Evolutionary conservation across 31 red algal species (phyloP).

Genomic region (Asparagopsis taxiformis): DNA sequence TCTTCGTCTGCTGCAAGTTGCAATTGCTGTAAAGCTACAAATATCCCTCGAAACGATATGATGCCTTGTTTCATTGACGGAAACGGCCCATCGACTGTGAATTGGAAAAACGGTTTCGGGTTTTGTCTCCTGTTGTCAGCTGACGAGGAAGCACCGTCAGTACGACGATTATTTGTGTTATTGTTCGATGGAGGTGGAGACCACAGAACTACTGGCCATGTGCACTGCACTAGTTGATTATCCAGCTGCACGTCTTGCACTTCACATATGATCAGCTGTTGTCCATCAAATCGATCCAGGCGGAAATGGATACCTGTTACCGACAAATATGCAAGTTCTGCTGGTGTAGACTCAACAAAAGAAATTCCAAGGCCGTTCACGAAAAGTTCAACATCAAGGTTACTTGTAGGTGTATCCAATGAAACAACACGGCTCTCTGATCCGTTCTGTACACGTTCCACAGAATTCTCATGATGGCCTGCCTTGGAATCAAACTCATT

Average conservation of each 20-base stretch:
- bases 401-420: slow-evolving; percentile 20
- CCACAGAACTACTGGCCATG: slow-evolving; percentile 96
- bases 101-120: slow-evolving; percentile 82
- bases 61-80: slow-evolving; percentile 54
- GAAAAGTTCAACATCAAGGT: slow-evolving; percentile 84
- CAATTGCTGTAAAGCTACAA: slow-evolving; percentile 84
- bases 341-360: slow-evolving; percentile 70
- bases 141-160: background rate
- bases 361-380: slow-evolving; percentile 85
- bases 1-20: slow-evolving; percentile 89
- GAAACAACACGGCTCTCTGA: too few relatives aligned
- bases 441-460: slow-evolving; percentile 2
- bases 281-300: slow-evolving; percentile 80
- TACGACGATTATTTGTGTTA: background rate
- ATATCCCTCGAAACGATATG: slow-evolving; percentile 80
- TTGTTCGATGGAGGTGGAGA: slow-evolving; percentile 66
- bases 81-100: slow-evolving; percentile 75
- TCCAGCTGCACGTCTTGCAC: slow-evolving; percentile 95
- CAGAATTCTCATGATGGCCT: background rate
- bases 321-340: slow-evolving; percentile 86
- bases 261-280: slow-evolving; percentile 71
- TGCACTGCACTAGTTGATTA: slow-evolving; percentile 87
- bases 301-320: slow-evolving; percentile 79
- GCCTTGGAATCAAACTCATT: background rate
- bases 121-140: slow-evolving; percentile 5